Percentiles rank a stretch among this genome's conserved stretches.
Evolutionary conservation across 352 stramenopile genomes (phyloP).

Genomic region (Pythium diclinum): DNA sequence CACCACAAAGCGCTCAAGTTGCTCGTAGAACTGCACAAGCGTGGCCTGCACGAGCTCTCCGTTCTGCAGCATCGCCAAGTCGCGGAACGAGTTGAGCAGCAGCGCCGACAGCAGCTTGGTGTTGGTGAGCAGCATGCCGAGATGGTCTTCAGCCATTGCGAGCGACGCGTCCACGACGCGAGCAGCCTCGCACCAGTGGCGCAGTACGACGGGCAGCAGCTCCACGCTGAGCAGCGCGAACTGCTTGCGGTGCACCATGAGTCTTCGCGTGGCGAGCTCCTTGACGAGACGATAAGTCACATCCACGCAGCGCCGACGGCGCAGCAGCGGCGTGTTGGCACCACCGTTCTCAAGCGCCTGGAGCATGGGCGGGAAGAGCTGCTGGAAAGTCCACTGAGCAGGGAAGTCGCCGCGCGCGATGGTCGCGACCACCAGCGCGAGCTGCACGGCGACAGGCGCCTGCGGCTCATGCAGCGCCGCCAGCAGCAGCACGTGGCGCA

Average conservation of each 20-base stretch:
- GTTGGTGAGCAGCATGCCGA: slow-evolving; percentile 42
- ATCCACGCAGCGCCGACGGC: slow-evolving; percentile 45
- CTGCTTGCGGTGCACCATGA: slow-evolving; percentile 81
- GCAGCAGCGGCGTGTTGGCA: slow-evolving; percentile 15
- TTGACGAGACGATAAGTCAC: slow-evolving; percentile 77
- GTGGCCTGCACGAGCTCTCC: slow-evolving; percentile 53
- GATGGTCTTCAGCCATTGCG: slow-evolving; percentile 17
- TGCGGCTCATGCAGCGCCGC: slow-evolving; percentile 66
- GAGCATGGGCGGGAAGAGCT: slow-evolving; percentile 65
- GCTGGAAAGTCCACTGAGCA: slow-evolving; percentile 53
- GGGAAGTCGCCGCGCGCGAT: slow-evolving; percentile 80
- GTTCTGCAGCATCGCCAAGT: slow-evolving; percentile 50
- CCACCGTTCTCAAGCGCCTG: slow-evolving; percentile 36
- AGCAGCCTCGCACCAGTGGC: slow-evolving; percentile 45
- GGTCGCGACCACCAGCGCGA: slow-evolving; percentile 58
- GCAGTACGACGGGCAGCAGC: slow-evolving; percentile 52
- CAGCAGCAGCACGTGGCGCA: slow-evolving; percentile 55
- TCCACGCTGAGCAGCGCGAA: slow-evolving; percentile 72
- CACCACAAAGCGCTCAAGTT: slow-evolving; percentile 56
- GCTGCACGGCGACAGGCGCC: slow-evolving; percentile 50
- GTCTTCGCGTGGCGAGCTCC: slow-evolving; percentile 67
- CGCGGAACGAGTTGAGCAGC: slow-evolving; percentile 68
- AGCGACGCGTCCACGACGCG: slow-evolving; percentile 12
- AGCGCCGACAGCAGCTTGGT: slow-evolving; percentile 72
- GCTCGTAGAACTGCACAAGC: slow-evolving; percentile 69